Evolutionary conservation across 805 yeast species (phyloP).

Genomic region (Hanseniaspora guilliermondii): DNA sequence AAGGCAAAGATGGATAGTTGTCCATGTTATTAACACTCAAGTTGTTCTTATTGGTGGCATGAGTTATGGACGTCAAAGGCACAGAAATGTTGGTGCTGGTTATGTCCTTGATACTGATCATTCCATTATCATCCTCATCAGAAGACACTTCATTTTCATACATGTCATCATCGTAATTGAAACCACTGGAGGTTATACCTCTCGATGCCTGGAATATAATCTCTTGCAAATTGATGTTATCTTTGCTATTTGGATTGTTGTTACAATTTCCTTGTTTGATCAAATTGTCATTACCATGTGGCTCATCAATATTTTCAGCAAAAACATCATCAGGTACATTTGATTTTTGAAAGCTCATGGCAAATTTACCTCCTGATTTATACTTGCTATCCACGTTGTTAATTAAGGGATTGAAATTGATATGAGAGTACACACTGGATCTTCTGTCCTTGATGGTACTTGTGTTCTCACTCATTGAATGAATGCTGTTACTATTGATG

Average conservation of each 20-base stretch:
- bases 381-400: slow-evolving; percentile 76
- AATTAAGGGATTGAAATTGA: slow-evolving; percentile 68
- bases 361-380: slow-evolving; percentile 81
- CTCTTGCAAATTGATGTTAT: slow-evolving; percentile 13
- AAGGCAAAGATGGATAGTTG: slow-evolving; percentile 3
- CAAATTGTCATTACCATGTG: slow-evolving; percentile 8
- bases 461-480: slow-evolving; percentile 16
- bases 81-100: slow-evolving; percentile 3
- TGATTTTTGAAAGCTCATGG: slow-evolving; percentile 30
- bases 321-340: slow-evolving; percentile 14
- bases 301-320: slow-evolving; percentile 15
- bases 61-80: slow-evolving; percentile 8
- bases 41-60: not conserved
- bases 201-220: slow-evolving; percentile 4
- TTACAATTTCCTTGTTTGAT: not conserved
- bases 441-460: slow-evolving; percentile 35
- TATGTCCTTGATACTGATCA: slow-evolving; percentile 12
- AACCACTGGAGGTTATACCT: not conserved
- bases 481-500: not conserved
- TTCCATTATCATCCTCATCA: slow-evolving; percentile 19
- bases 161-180: not conserved
- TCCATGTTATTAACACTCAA: not conserved
- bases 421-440: slow-evolving; percentile 68
- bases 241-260: slow-evolving; percentile 10
- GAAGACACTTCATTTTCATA: slow-evolving; percentile 17